These are phyloP conservation scores for Candolleomyces efflorescens DNA, from an alignment of 768 basidiomycete genomes.

Conservation along the genomic window DNA sequence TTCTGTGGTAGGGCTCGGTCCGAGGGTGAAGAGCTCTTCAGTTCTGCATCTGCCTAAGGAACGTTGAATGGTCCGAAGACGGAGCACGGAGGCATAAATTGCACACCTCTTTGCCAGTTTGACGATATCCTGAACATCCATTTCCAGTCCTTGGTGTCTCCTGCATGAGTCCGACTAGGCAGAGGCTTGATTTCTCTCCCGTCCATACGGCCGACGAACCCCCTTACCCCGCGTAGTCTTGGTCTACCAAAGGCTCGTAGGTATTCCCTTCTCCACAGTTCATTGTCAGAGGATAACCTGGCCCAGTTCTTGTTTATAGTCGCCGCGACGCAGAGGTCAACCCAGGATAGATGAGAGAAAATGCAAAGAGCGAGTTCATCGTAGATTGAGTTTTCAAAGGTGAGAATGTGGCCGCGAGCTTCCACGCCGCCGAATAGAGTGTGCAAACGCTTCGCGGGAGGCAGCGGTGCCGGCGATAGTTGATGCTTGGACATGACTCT, in stretches of 20 bases:
- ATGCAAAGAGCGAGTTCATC: conserved; percentile 75
- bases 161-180: conserved; percentile 44
- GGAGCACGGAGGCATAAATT: conserved; percentile 12
- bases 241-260: conserved; percentile 60
- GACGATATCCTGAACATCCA: conserved; percentile 84
- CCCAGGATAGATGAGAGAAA: conserved; percentile 64
- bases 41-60: conserved; percentile 60
- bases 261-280: conserved; percentile 71
- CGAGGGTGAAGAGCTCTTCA: conserved; percentile 25
- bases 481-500: conserved; percentile 45
- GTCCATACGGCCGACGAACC: conserved; percentile 52
- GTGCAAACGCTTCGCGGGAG: conserved; percentile 55
- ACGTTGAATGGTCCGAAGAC: background rate
- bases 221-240: conserved; percentile 64
- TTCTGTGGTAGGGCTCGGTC: background rate
- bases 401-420: conserved; percentile 19
- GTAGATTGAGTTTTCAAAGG: conserved; percentile 57
- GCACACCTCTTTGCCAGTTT: conserved; percentile 75
- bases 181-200: conserved; percentile 56
- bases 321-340: conserved; percentile 65
- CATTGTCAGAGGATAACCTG: conserved; percentile 62
- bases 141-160: conserved; percentile 63
- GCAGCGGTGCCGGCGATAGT: conserved; percentile 46
- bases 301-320: conserved; percentile 62
- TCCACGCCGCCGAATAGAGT: conserved; percentile 10